Conservation (phyloP, 768 basidiomycete genomes). For the Lactifluus piperatus region DNA sequence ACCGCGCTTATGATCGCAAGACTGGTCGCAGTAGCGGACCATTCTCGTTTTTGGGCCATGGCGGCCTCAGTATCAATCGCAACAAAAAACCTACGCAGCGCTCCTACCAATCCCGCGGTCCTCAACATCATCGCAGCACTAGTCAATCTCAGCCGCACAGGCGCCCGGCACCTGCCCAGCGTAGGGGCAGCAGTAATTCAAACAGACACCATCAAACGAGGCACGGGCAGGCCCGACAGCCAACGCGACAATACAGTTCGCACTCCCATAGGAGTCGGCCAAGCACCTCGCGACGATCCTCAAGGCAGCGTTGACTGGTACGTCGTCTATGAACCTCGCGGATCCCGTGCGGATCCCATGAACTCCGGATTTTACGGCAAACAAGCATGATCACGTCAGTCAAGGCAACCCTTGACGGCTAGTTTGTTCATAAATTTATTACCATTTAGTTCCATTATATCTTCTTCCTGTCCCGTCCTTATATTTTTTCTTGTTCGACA, state of each 20-base stretch:
- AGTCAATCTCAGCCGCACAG: neutral
- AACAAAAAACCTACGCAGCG: neutral
- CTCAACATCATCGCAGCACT: neutral
- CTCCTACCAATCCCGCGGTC: neutral
- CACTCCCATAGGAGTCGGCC: conserved; percentile 4
- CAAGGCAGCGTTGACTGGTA: conserved; percentile 5
- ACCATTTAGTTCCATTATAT: neutral
- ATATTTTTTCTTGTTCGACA: neutral
- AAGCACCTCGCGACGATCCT: conserved; percentile 9
- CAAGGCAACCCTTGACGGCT: neutral
- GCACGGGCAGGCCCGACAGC: neutral
- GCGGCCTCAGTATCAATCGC: neutral
- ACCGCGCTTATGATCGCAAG: neutral
- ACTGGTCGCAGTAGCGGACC: neutral
- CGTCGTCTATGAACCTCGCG: neutral
- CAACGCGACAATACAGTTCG: conserved; percentile 2
- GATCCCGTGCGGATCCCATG: neutral
- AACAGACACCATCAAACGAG: neutral
- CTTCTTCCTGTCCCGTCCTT: neutral
- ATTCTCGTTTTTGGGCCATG: conserved; percentile 6
- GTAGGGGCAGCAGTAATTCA: conserved; percentile 1
- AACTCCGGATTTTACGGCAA: conserved; percentile 1
- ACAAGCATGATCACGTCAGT: neutral
- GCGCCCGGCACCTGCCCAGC: neutral
- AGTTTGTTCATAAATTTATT: conserved; percentile 2